Evolutionary conservation across 2,329 filamentous ascomycete genomes (phyloP).

Genomic region (Macrophomina pseudophaseolina): DNA sequence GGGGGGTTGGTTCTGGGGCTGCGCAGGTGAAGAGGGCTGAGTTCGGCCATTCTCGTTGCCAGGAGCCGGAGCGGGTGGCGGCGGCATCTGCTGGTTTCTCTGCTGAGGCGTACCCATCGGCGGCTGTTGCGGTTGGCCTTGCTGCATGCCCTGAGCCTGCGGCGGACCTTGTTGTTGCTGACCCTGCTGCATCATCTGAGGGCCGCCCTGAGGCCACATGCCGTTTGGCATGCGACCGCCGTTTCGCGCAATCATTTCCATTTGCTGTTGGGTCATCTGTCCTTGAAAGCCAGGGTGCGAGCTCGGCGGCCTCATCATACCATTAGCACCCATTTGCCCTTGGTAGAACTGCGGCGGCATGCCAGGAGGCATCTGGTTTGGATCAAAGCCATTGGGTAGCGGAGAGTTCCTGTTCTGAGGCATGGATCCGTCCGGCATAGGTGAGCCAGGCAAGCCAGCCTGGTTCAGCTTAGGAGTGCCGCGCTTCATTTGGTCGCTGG

Average conservation of each 20-base stretch:
- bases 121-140: conserved; percentile 59
- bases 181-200: conserved; percentile 58
- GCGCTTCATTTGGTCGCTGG: conserved; percentile 78
- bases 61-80: conserved; percentile 53
- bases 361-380: conserved; percentile 54
- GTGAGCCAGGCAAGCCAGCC: conserved; percentile 69
- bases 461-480: conserved; percentile 75
- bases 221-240: conserved; percentile 44
- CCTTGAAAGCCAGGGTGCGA: conserved; percentile 61
- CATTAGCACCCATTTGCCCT: conserved; percentile 40
- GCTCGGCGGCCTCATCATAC: conserved; percentile 62
- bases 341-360: conserved; percentile 47
- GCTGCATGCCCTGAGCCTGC: conserved; percentile 44
- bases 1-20: conserved; percentile 60
- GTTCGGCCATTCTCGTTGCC: conserved; percentile 47
- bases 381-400: conserved; percentile 61
- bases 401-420: conserved; percentile 66
- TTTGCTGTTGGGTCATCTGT: conserved; percentile 66
- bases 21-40: conserved; percentile 54
- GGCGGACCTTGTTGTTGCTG: conserved; percentile 39
- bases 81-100: conserved; percentile 63
- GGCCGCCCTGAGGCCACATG: conserved; percentile 42
- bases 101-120: conserved; percentile 74
- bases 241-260: conserved; percentile 48
- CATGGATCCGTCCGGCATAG: conserved; percentile 72